Evolutionary conservation across 164 flowering plant species (phyloP).

Genomic region (Macadamia tetraphylla): DNA sequence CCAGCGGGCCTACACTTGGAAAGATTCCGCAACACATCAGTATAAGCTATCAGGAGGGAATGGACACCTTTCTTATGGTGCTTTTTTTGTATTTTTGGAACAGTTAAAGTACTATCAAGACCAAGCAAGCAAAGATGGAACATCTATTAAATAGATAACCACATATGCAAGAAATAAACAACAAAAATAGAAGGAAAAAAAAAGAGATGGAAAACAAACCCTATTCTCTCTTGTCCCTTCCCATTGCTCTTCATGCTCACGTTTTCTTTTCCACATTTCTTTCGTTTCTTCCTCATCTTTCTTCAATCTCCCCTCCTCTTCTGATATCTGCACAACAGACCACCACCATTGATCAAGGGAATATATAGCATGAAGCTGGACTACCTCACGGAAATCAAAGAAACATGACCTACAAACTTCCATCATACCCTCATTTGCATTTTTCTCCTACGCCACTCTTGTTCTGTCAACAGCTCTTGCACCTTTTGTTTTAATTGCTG

Average conservation of each 20-base stretch:
- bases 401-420: not conserved
- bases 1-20: no score
- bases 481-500: constrained; percentile 75
- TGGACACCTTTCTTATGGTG: no score
- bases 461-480: constrained; percentile 82
- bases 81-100: no score
- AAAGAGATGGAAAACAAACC: constrained; percentile 40
- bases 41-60: no score
- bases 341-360: not conserved
- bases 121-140: no score
- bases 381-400: not conserved
- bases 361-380: not conserved
- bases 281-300: constrained; percentile 94
- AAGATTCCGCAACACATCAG: no score
- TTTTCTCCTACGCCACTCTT: constrained; percentile 97
- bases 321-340: constrained; percentile 60
- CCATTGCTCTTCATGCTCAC: constrained; percentile 99
- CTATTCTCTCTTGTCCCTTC: constrained; percentile 94
- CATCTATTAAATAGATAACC: not conserved
- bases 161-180: not conserved
- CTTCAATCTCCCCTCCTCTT: constrained; percentile 95
- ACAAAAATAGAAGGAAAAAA: no score
- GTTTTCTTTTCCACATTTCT: constrained; percentile 98
- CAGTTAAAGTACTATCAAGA: no score
- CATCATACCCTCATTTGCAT: constrained; percentile 89